A percentile compares a stretch with the other conserved stretches of the same genome.
phyloP scores from a whole-genome alignment of 202 grass and related monocot species.

The Setaria italica region DNA sequence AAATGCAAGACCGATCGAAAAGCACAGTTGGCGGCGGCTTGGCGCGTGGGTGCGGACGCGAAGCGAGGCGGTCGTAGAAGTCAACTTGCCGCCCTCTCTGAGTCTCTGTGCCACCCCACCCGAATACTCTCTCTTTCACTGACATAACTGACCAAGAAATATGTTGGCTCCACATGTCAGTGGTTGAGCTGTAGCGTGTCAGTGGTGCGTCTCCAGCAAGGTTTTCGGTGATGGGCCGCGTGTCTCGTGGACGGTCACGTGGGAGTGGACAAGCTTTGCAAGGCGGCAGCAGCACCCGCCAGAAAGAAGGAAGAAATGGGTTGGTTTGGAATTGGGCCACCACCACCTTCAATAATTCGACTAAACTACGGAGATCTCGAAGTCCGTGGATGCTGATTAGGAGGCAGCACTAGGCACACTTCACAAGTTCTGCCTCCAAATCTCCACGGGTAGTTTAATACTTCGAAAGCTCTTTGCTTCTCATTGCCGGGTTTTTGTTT shows the following conservation, averaged over 20 bases:
- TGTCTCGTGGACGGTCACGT: not conserved
- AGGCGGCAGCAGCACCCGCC: not conserved
- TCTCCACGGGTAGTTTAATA: too few relatives aligned
- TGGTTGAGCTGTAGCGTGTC: rapidly evolving
- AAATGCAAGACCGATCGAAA: not conserved
- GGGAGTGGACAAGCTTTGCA: not conserved
- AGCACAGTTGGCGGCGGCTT: too few relatives aligned
- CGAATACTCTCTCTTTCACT: not conserved
- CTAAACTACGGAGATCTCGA: not conserved
- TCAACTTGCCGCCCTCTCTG: not conserved
- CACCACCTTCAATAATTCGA: conserved; percentile 10
- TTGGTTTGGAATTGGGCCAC: not conserved
- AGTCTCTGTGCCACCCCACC: rapidly evolving
- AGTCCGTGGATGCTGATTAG: conserved; percentile 3
- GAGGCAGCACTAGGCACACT: not conserved
- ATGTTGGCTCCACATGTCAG: not conserved
- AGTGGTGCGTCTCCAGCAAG: not conserved
- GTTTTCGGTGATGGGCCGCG: not conserved
- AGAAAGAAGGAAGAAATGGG: not conserved
- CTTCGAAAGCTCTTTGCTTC: too few relatives aligned
- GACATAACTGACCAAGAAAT: not conserved
- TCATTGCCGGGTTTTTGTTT: too few relatives aligned
- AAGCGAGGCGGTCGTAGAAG: not conserved
- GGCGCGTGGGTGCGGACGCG: not conserved
- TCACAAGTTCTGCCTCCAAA: not conserved